Evolutionary conservation across 441 rosid genomes (phyloP).

Genomic region (Pelargonium cotyledonis): DNA sequence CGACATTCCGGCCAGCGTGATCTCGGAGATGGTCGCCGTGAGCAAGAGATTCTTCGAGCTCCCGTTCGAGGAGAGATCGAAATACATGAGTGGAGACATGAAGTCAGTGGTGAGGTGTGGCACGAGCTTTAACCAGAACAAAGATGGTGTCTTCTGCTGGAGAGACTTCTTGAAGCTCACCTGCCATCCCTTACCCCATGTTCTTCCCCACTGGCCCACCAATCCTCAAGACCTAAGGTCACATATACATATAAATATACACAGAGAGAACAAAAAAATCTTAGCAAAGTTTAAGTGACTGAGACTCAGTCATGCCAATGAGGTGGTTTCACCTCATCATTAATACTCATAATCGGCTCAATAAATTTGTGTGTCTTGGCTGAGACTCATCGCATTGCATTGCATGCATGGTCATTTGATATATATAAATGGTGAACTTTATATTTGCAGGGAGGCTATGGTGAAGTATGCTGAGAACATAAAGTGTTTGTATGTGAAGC

Average conservation of each 20-base stretch:
- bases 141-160: slow-evolving; percentile 71
- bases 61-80: slow-evolving; percentile 47
- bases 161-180: slow-evolving; percentile 74
- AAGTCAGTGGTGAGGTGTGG: slow-evolving; percentile 64
- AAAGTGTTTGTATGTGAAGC: slow-evolving; percentile 39
- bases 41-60: slow-evolving; percentile 24
- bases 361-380: too few species aligned
- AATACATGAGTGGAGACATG: slow-evolving; percentile 70
- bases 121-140: slow-evolving; percentile 72
- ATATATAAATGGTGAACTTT: not conserved
- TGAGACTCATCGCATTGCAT: too few species aligned
- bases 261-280: too few species aligned
- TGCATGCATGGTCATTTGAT: too few species aligned
- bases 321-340: too few species aligned
- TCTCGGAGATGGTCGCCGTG: slow-evolving; percentile 44
- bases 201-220: slow-evolving; percentile 73
- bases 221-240: slow-evolving; percentile 67
- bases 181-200: slow-evolving; percentile 50
- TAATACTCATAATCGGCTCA: too few species aligned
- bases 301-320: too few species aligned
- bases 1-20: slow-evolving; percentile 42
- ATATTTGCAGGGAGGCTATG: slow-evolving; percentile 42
- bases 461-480: slow-evolving; percentile 55
- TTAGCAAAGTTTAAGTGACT: too few species aligned
- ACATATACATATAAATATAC: too few species aligned